Conservation (phyloP, 2,329 filamentous ascomycete species). For the Gyromitra esculenta region DNA sequence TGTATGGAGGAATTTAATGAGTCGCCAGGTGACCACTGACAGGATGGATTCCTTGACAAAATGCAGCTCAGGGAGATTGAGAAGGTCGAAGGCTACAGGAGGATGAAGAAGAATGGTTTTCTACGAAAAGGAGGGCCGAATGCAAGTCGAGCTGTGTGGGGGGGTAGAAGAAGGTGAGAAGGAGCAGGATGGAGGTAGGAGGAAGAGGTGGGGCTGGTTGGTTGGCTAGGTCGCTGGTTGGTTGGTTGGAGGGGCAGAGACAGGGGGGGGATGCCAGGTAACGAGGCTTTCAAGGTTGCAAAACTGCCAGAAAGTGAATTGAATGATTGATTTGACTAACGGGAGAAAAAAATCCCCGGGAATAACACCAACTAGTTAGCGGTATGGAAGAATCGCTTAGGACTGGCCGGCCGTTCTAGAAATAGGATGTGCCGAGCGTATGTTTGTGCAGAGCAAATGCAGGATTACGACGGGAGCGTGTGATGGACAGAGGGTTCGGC, state of each 20-base stretch:
- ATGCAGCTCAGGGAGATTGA: constrained; percentile 39
- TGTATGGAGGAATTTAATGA: constrained; percentile 60
- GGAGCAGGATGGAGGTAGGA: constrained; percentile 26
- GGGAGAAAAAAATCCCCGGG: constrained; percentile 47
- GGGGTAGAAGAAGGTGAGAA: constrained; percentile 40
- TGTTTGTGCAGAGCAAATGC: constrained; percentile 51
- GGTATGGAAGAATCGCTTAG: constrained; percentile 51
- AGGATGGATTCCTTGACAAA: constrained; percentile 44
- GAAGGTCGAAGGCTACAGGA: constrained; percentile 42
- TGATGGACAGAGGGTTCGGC: constrained; percentile 42
- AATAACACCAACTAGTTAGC: constrained; percentile 48
- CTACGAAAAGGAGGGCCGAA: constrained; percentile 40
- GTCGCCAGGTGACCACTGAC: constrained; percentile 42
- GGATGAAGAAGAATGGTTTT: constrained; percentile 25
- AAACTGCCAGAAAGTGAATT: constrained; percentile 44
- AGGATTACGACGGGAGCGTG: constrained; percentile 52
- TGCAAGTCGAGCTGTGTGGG: constrained; percentile 44
- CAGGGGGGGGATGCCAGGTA: constrained; percentile 45
- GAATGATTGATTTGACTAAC: constrained; percentile 45
- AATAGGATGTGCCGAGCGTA: constrained; percentile 47
- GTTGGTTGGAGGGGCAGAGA: constrained; percentile 47
- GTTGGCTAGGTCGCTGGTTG: constrained; percentile 45
- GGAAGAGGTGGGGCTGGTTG: constrained; percentile 46
- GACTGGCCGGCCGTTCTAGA: constrained; percentile 51
- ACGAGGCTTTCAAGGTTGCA: constrained; percentile 44